Conservation (phyloP, 2,329 filamentous ascomycete species). For the Calonectria ilicicola region DNA sequence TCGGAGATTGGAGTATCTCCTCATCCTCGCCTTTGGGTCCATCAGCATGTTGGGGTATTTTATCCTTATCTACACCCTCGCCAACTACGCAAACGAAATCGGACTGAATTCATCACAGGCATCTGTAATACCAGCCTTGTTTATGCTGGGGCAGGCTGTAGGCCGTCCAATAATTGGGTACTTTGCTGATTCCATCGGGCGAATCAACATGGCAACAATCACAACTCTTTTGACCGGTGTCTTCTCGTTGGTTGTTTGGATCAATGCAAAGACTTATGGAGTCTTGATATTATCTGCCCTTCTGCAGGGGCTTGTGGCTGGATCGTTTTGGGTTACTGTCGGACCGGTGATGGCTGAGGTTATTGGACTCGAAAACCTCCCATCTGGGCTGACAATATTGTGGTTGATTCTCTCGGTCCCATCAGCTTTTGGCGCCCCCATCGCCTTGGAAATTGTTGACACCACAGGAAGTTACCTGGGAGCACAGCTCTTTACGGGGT, state of each 20-base stretch:
- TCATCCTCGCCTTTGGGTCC: constrained; percentile 69
- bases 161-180: constrained; percentile 72
- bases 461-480: constrained; percentile 26
- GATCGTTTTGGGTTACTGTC: constrained; percentile 26
- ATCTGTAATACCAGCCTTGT: constrained; percentile 69
- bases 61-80: constrained; percentile 72
- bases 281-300: constrained; percentile 21
- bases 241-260: constrained; percentile 18
- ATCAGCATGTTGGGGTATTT: constrained; percentile 75
- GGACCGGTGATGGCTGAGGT: constrained; percentile 25
- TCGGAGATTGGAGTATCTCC: constrained; percentile 63
- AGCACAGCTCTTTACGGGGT: constrained; percentile 25
- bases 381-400: constrained; percentile 24
- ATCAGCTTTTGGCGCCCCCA: constrained; percentile 27
- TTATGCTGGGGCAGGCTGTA: constrained; percentile 72
- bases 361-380: constrained; percentile 12
- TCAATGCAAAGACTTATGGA: constrained; percentile 18
- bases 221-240: constrained; percentile 53
- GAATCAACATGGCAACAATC: constrained; percentile 71
- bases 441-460: constrained; percentile 20
- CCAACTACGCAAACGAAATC: constrained; percentile 70
- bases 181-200: constrained; percentile 69
- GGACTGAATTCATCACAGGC: constrained; percentile 71
- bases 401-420: constrained; percentile 25
- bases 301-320: constrained; percentile 7